A percentile compares a stretch with the other conserved stretches of the same genome.
Evolutionary conservation across 1,284 basidiomycete genomes (phyloP).

Genomic region (Boletellus deceptivus): DNA sequence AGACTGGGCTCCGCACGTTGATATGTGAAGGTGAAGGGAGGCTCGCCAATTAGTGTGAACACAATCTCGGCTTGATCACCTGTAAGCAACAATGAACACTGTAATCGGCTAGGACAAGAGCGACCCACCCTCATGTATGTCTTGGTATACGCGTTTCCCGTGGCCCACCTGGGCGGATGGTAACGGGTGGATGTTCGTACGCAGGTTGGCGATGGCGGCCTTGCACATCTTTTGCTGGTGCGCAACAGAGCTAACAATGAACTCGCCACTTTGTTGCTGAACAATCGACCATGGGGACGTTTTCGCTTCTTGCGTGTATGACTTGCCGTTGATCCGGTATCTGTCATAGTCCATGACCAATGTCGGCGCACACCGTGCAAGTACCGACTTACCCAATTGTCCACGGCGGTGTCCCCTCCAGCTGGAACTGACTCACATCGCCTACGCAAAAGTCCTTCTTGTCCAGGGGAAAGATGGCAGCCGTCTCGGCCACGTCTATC

Average conservation of each 20-base stretch:
- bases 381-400: slow-evolving; percentile 70
- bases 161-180: slow-evolving; percentile 87
- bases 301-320: slow-evolving; percentile 72
- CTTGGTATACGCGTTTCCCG: slow-evolving; percentile 78
- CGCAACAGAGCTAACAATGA: slow-evolving; percentile 82
- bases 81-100: slow-evolving; percentile 28
- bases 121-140: slow-evolving; percentile 79
- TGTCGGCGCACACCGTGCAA: not conserved
- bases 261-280: slow-evolving; percentile 80
- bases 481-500: slow-evolving; percentile 92
- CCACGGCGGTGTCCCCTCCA: slow-evolving; percentile 97
- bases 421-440: slow-evolving; percentile 86
- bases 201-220: slow-evolving; percentile 73
- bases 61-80: slow-evolving; percentile 92
- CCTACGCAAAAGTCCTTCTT: slow-evolving; percentile 87
- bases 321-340: slow-evolving; percentile 80
- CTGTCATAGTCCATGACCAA: slow-evolving; percentile 37
- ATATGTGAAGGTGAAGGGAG: slow-evolving; percentile 95
- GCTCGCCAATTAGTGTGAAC: slow-evolving; percentile 85
- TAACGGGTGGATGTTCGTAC: slow-evolving; percentile 77
- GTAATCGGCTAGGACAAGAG: not conserved
- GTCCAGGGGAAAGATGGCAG: slow-evolving; percentile 85
- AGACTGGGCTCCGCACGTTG: slow-evolving; percentile 71
- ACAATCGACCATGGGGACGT: slow-evolving; percentile 80
- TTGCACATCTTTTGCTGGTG: slow-evolving; percentile 91